These are phyloP conservation scores for Nicotiana knightiana DNA, from an alignment of 257 asterid species.

Conservation along the genomic window DNA sequence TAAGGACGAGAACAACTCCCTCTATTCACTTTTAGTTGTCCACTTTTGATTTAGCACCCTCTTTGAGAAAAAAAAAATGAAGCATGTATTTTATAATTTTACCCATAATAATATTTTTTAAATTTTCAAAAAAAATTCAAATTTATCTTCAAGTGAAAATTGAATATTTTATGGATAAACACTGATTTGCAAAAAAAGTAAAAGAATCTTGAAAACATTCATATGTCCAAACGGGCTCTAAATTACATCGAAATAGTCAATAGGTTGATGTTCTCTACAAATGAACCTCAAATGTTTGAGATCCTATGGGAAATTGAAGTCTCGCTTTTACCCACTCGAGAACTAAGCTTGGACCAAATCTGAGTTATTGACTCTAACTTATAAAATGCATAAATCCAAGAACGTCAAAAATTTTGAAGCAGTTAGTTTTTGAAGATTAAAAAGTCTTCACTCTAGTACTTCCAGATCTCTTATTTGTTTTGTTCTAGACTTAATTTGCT, in stretches of 20 bases:
- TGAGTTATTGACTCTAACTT: background rate
- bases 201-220: too few relatives aligned
- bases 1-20: too few relatives aligned
- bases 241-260: background rate
- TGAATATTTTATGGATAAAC: too few relatives aligned
- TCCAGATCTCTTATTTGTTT: background rate
- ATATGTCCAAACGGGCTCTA: too few relatives aligned
- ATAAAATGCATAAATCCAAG: background rate
- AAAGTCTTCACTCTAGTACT: background rate
- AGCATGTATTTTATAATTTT: too few relatives aligned
- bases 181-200: too few relatives aligned
- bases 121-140: too few relatives aligned
- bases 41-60: too few relatives aligned
- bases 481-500: background rate
- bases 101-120: too few relatives aligned
- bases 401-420: background rate
- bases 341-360: background rate
- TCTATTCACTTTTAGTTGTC: too few relatives aligned
- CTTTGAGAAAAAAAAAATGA: too few relatives aligned
- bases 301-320: background rate
- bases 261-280: background rate
- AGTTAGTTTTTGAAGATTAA: background rate
- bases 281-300: background rate
- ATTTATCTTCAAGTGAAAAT: too few relatives aligned
- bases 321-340: background rate